Conservation (phyloP, 2,329 filamentous ascomycete species). For the Huntiella moniliformis region DNA sequence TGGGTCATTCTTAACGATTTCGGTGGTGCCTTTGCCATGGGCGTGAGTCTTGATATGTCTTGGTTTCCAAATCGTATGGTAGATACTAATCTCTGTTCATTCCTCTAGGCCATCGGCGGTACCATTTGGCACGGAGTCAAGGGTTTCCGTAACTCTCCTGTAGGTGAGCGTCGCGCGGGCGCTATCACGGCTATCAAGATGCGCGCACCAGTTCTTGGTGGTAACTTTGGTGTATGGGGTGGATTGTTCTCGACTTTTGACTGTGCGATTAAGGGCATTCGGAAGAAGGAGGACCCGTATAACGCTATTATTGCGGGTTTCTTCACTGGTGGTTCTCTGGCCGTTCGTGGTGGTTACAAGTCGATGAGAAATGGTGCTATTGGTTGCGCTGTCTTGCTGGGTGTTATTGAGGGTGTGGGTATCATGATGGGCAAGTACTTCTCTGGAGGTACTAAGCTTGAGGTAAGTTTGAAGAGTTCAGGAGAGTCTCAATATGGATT, state of each 20-base stretch:
- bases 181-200: conserved; percentile 95
- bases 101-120: conserved; percentile 47
- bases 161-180: conserved; percentile 89
- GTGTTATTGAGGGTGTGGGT: conserved; percentile 91
- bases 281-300: conserved; percentile 95
- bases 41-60: conserved; percentile 36
- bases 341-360: conserved; percentile 78
- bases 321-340: conserved; percentile 83
- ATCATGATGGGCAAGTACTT: conserved; percentile 93
- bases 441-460: conserved; percentile 70
- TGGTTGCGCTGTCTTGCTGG: conserved; percentile 81
- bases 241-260: conserved; percentile 92
- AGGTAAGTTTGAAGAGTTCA: conserved; percentile 28
- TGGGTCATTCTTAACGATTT: conserved; percentile 96
- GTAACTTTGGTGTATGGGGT: conserved; percentile 97
- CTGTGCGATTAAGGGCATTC: conserved; percentile 82
- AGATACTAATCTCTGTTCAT: conserved; percentile 11
- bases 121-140: conserved; percentile 96
- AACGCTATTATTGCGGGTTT: conserved; percentile 96
- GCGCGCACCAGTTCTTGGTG: conserved; percentile 83
- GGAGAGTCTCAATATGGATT: conserved; percentile 14
- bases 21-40: conserved; percentile 92
- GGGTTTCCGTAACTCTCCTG: conserved; percentile 73
- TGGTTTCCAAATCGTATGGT: too few relatives aligned
- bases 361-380: conserved; percentile 91